Percentiles rank a stretch among this genome's conserved stretches.
Evolutionary conservation across 805 yeast genomes (phyloP).

Genomic region (Wickerhamomyces chambardii): DNA sequence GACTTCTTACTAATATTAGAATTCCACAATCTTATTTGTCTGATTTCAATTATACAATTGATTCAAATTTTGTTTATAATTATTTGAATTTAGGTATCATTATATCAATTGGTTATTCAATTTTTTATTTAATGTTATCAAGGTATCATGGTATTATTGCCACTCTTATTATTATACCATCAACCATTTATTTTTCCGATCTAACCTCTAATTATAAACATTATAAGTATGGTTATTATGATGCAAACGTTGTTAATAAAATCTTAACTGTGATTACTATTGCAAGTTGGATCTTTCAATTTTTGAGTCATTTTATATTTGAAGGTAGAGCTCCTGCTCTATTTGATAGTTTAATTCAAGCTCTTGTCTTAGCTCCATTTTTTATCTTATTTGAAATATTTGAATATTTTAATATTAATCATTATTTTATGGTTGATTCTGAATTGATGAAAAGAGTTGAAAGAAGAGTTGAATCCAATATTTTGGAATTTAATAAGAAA

Average conservation of each 20-base stretch:
- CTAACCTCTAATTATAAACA: slow-evolving; percentile 13
- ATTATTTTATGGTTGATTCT: slow-evolving; percentile 30
- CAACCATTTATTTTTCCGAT: slow-evolving; percentile 16
- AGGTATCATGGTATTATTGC: slow-evolving; percentile 36
- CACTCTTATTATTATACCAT: slow-evolving; percentile 26
- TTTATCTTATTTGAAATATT: slow-evolving; percentile 76
- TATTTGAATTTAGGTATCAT: slow-evolving; percentile 37
- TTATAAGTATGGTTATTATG: too few relatives aligned
- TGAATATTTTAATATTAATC: slow-evolving; percentile 59
- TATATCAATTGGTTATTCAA: slow-evolving; percentile 36
- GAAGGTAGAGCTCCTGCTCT: slow-evolving; percentile 85
- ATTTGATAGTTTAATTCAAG: slow-evolving; percentile 73
- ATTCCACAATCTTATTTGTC: slow-evolving; percentile 9
- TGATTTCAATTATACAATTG: slow-evolving; percentile 1
- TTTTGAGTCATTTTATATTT: slow-evolving; percentile 77
- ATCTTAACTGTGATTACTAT: slow-evolving; percentile 31
- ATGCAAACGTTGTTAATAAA: not conserved
- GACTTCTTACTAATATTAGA: slow-evolving; percentile 24
- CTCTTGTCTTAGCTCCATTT: slow-evolving; percentile 84
- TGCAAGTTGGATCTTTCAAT: slow-evolving; percentile 72
- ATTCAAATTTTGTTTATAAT: slow-evolving; percentile 4
- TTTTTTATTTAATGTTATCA: slow-evolving; percentile 55
- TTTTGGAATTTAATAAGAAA: slow-evolving; percentile 17
- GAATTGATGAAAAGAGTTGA: slow-evolving; percentile 23
- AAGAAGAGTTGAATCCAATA: slow-evolving; percentile 24